Evolutionary conservation across 2,329 filamentous ascomycete species (phyloP), one percentile per base, ranked within the genome.

Genomic region (Parafenestella ontariensis): DNA sequence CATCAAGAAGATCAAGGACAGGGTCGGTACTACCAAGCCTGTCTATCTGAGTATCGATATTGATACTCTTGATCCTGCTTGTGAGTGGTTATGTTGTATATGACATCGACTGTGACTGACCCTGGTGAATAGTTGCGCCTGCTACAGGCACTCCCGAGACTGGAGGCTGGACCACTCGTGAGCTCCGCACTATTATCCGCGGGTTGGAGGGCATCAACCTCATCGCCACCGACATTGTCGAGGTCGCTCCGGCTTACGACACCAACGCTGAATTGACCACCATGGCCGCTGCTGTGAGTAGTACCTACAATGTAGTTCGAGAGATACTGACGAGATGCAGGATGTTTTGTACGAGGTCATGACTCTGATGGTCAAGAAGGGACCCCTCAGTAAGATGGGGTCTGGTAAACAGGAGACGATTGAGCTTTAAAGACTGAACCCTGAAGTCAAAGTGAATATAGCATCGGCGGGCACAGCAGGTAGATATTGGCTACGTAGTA

Each of bases 41-140:
- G 89, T 95, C 0, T 96, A 96, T 70, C 77, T 96, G 28, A 90
- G 86, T 6, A 88, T 96, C 42, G 92, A 96, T 70, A 96, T 96
- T 65, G 92, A 96, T 70, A 92, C 91, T 0, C 81, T 96, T 3
- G 92, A 96, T 71, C 92, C 92, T 7, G 90, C 90, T 5, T 94
- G 84, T 86, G 74, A 74, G 83, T 77, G 18, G 1, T 11, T 2
- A 24, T 24, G 8, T 7, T 24, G 4, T 23, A 3, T 34, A 13
- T n/a, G 7, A 23, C 10, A 24, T 17, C 1, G 15, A 10, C 15
- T 34, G 2, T 9, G 13, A 43, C 53, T 66, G 20, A 62, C 21
- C 5, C 13, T n/a, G 18, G 23, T 6, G 20, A 18, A 36, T 40
- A 84, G 82, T 91, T 64, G 89, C 89, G 0, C 89, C 89, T 11